These are phyloP conservation scores for Taphrina sp. DNA, from an alignment of 1,139 yeast genomes.

Conservation along the genomic window DNA sequence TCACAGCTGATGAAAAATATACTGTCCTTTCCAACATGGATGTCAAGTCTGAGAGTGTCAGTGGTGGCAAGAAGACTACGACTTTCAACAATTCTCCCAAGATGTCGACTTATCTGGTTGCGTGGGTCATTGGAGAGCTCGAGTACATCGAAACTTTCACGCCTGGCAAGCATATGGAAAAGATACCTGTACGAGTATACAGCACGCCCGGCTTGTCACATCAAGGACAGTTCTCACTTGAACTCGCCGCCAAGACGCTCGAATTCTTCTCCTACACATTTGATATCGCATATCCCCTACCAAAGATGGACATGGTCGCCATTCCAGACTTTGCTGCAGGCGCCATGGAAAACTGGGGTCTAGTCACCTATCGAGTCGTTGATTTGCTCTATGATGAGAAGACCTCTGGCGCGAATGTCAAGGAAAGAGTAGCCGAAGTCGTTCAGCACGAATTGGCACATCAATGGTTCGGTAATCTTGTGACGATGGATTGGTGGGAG, in stretches of 20 bases:
- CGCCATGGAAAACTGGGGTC: constrained; percentile 93
- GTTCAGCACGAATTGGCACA: constrained; percentile 89
- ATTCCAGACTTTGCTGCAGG: constrained; percentile 81
- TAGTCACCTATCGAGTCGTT: constrained; percentile 76
- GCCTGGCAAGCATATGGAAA: constrained; percentile 47
- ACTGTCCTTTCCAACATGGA: constrained; percentile 71
- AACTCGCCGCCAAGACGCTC: constrained; percentile 71
- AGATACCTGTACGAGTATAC: constrained; percentile 76
- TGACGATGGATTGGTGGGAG: constrained; percentile 95
- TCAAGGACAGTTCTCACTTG: constrained; percentile 66
- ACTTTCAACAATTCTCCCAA: constrained; percentile 63
- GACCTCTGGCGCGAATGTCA: constrained; percentile 64
- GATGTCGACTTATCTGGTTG: constrained; percentile 74
- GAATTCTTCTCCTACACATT: constrained; percentile 70
- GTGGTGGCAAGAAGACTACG: constrained; percentile 56
- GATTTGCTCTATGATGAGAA: constrained; percentile 68
- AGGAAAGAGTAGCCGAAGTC: constrained; percentile 79
- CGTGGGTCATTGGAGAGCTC: constrained; percentile 79
- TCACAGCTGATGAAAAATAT: constrained; percentile 56
- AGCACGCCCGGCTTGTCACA: constrained; percentile 71
- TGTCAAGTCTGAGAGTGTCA: constrained; percentile 41
- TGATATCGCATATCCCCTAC: constrained; percentile 72
- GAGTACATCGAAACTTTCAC: constrained; percentile 64
- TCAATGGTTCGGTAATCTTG: constrained; percentile 91
- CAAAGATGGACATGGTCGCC: constrained; percentile 79